Base-by-base conservation (phyloP, 2,329 filamentous ascomycete genomes). In the Beauveria sp. region DNA sequence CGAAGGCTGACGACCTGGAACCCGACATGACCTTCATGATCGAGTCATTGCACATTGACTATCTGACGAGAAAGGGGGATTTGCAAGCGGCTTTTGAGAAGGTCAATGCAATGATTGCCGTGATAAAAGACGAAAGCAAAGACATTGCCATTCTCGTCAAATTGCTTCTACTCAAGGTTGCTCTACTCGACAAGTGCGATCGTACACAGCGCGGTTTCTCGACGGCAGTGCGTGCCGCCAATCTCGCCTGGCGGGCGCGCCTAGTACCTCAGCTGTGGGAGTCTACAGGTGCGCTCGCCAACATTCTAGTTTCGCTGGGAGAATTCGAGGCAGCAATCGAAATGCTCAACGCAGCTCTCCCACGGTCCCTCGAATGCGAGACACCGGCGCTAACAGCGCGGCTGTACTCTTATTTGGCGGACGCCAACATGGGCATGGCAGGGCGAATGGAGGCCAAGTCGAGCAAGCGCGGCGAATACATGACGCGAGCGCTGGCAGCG, bases 391-490 rank as follows among this genome's bases (percentile, higher is more conserved):
- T 91, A 16, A 80, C 81, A 0, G 91, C 86, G 0, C 80, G 78
- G 24, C 79, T 91, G 20, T 93, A 93, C 71, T 82, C 83, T 1
- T 73, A 85, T 24, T 81, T 96, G 3, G 89, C 85, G 0, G 91
- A 96, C 70, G 87, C 90, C 0, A 84, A 87, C 67, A 89, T 96
- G 78, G 92, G 92, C 0, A 75, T 90, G 64, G 91, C 90, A 0
- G 88, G 90, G 42, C 69, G 77, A 67, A 74, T 71, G 66, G 68
- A 72, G 14, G 66, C 72, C 6, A 73, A 72, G 68, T 77, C 78
- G 5, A 73, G 73, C 8, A 77, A 77, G 66, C 75, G 80, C 58
- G 79, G 78, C 43, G 84, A 87, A 68, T 79, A 81, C 66, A 72
- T 90, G 68, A 81, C 79, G 8, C 78, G 79, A 59, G 87, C 86